Evolutionary conservation across 192 early-diverging fungal genomes (phyloP), one percentile per base, ranked within the genome.

Genomic region (Coemansia sp.): DNA sequence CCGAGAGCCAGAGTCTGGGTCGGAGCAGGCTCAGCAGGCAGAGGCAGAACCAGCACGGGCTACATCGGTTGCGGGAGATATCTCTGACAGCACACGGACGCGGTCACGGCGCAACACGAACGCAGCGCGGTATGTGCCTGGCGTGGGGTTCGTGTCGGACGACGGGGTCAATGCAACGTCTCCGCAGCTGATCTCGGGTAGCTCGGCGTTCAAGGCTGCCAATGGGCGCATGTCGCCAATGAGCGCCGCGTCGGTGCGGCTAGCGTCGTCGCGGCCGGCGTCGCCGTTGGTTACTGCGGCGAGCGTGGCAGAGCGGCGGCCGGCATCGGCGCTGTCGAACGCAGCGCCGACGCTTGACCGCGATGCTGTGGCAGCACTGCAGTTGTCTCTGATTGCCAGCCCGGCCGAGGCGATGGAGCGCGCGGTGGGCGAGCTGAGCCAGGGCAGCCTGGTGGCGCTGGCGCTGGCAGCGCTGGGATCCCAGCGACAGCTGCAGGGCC

Each of bases 91-190:
- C 5, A 47, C 39, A 27, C 40, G 41, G 11, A 18, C 53, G 17
- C 37, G 67, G 28, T 51, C 67, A 19, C 51, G 67, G 1, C 55
- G 67, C 0, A 47, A 52, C 18, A 71, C 67, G 10, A 71, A 71
- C 32, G 67, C 67, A 1, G 67, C 67, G 18, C 34, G 67, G n/a
- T 71, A 71, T 14, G 67, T 71, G 16, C 67, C 67, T 1, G 67
- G 67, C 9, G 67, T 71, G 8, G 67, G 67, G 5, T 71, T 71
- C 48, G 59, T 71, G 27, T 59, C 67, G 0, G 67, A 64, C 23
- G 67, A 71, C 36, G 67, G 67, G 9, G 43, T 53, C 23, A 59
- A 42, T 32, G 49, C 67, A 5, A 71, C 67, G 8, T 71, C 67
- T 31, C 67, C 67, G 19, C 67, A 63, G 51, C 45, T 58, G 28